Base-by-base conservation (phyloP, 2,329 filamentous ascomycete species). In the Pseudocercospora musae region DNA sequence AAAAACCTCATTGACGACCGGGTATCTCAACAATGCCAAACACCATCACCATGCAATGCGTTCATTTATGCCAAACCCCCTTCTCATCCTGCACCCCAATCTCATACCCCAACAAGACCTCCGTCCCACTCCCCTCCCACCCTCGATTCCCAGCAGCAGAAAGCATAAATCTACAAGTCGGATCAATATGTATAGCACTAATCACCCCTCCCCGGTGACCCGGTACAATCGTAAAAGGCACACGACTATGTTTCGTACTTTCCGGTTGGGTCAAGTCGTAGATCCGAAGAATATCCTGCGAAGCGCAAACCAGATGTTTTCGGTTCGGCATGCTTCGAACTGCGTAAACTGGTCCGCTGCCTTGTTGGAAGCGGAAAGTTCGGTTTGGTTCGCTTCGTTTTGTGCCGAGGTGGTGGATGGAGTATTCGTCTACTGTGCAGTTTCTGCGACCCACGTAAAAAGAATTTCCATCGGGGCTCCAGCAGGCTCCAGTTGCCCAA, bases 401-500 rank as follows among this genome's bases (percentile, higher is more conserved):
- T 15, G 66, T 65, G 25, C 72, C 68, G 18, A 75, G 60, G 71
- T 92, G 92, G 74, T 95, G 91, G 18, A 99, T 82, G 71, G 87
- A 92, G 77, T 90, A 99, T 77, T 99, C 95, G 69, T 99, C 95
- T 0, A 99, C 95, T 0, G 92, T 96, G 57, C 92, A 86, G 76
- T 98, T 98, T 62, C 95, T 84, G 27, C 95, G 84, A 0, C 95
- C 95, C 0, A 90, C 93, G 77, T 96, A 99, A 70, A 99, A 93
- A 76, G 87, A 92, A 77, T 98, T 98, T 13, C 95, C 95, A 74
- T 97, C 91, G 0, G 92, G 92, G 59, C 90, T 94, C 95, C 95
- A 99, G 79, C 92, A 96, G 0, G 92, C 92, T 68, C 91, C 93
- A 87, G 96, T 97, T 76, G 94, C 98, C 94, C 94, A 99, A 0